Evolutionary conservation across 2,329 filamentous ascomycete species (phyloP).

Genomic region (Neopestalotiopsis clavispora): DNA sequence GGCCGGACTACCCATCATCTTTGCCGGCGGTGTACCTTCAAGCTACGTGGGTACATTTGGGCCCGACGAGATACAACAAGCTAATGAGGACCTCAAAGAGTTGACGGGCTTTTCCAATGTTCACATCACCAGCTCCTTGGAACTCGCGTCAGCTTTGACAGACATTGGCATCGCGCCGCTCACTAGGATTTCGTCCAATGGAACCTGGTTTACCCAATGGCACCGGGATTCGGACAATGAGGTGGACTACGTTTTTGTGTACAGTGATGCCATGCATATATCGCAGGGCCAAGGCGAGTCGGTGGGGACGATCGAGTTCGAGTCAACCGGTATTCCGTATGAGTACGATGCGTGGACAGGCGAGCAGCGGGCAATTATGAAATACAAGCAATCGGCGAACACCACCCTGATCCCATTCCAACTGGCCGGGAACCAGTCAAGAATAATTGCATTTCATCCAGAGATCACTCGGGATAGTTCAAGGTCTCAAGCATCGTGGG

Average conservation of each 20-base stretch:
- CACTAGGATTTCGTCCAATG: neutral
- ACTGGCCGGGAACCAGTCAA: neutral
- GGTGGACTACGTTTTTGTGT: neutral
- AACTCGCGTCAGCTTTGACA: neutral
- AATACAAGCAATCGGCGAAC: neutral
- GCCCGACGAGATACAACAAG: neutral
- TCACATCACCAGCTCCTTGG: neutral
- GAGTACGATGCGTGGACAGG: constrained; percentile 3
- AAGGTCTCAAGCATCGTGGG: neutral
- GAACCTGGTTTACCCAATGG: neutral
- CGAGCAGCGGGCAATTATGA: neutral
- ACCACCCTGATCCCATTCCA: neutral
- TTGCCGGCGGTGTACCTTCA: neutral
- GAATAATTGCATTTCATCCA: neutral
- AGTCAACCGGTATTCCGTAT: neutral
- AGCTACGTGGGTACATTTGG: neutral
- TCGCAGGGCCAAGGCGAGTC: neutral
- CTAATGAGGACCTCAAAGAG: neutral
- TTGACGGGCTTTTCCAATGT: neutral
- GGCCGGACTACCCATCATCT: neutral
- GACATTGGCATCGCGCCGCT: neutral
- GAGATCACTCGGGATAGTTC: neutral
- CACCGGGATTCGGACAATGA: neutral
- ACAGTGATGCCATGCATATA: neutral
- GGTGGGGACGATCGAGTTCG: neutral